phyloP scores from a whole-genome alignment of 2,329 filamentous ascomycete genomes.

The Aspergillus novofumigatus region DNA sequence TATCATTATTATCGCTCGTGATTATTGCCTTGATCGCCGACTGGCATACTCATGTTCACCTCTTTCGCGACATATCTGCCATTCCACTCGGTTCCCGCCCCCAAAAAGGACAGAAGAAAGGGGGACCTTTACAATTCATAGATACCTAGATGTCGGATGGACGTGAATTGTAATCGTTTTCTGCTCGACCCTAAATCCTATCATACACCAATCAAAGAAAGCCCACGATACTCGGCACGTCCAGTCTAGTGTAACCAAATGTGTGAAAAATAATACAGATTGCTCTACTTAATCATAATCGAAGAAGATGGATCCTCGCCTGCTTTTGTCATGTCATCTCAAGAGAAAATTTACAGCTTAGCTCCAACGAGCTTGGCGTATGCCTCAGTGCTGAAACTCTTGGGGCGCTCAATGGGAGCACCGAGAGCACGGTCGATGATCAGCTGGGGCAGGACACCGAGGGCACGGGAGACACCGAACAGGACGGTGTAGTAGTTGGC shows the following conservation, averaged over 20 bases:
- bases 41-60: neutral
- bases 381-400: slow-evolving; percentile 97
- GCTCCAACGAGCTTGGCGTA: slow-evolving; percentile 90
- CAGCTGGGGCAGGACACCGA: slow-evolving; percentile 97
- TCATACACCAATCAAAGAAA: slow-evolving; percentile 36
- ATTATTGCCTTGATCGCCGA: neutral
- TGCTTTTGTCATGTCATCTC: slow-evolving; percentile 11
- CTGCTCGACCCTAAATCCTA: slow-evolving; percentile 37
- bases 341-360: slow-evolving; percentile 65
- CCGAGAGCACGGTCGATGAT: slow-evolving; percentile 99
- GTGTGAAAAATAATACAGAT: slow-evolving; percentile 20
- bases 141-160: neutral
- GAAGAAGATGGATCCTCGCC: slow-evolving; percentile 8
- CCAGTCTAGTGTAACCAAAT: slow-evolving; percentile 18
- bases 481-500: slow-evolving; percentile 99
- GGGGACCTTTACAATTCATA: neutral
- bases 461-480: slow-evolving; percentile 96
- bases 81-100: no score
- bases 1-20: no score
- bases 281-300: slow-evolving; percentile 18
- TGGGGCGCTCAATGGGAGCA: slow-evolving; percentile 96
- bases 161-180: slow-evolving; percentile 28
- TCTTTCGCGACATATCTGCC: no score
- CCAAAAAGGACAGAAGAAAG: neutral
- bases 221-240: slow-evolving; percentile 29